Evolutionary conservation across 768 basidiomycete species (phyloP).

Genomic region (Boletus vinaceobasis): DNA sequence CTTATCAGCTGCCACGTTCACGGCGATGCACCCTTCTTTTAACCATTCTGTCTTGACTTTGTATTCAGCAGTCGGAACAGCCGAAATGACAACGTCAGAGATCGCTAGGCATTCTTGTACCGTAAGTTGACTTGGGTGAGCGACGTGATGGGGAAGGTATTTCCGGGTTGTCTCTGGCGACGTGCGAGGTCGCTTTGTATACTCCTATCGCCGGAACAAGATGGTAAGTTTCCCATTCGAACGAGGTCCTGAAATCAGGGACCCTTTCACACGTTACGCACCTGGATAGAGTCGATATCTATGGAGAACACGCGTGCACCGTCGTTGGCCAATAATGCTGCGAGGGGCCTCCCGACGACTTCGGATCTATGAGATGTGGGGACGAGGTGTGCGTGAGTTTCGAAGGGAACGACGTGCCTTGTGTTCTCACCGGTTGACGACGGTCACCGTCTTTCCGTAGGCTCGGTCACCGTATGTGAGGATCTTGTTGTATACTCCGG

Average conservation of each 20-base stretch:
- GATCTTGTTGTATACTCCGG: slow-evolving; percentile 90
- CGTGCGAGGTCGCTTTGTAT: slow-evolving; percentile 80
- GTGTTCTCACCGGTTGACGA: slow-evolving; percentile 78
- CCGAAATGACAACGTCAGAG: slow-evolving; percentile 92
- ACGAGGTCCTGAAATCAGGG: not conserved
- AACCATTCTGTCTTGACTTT: slow-evolving; percentile 87
- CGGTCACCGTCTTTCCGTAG: slow-evolving; percentile 87
- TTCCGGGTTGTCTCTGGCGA: slow-evolving; percentile 41
- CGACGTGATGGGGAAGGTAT: slow-evolving; percentile 83
- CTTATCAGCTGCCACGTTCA: slow-evolving; percentile 93
- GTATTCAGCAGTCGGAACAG: slow-evolving; percentile 81
- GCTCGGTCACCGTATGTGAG: slow-evolving; percentile 93
- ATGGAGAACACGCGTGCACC: slow-evolving; percentile 94
- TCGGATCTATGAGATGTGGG: slow-evolving; percentile 62
- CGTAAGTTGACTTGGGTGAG: slow-evolving; percentile 62
- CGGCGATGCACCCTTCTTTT: slow-evolving; percentile 90
- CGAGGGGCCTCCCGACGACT: slow-evolving; percentile 96
- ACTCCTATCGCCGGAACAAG: slow-evolving; percentile 52
- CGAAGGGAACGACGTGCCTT: not conserved
- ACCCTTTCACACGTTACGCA: slow-evolving; percentile 19
- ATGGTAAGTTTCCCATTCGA: not conserved
- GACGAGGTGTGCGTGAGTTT: not conserved
- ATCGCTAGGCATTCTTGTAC: slow-evolving; percentile 77
- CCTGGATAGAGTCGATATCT: slow-evolving; percentile 93
- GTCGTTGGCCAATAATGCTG: slow-evolving; percentile 92